These are phyloP conservation scores for Ceratobasidium sp. DNA, from an alignment of 1,284 basidiomycete species.

Conservation along the genomic window DNA sequence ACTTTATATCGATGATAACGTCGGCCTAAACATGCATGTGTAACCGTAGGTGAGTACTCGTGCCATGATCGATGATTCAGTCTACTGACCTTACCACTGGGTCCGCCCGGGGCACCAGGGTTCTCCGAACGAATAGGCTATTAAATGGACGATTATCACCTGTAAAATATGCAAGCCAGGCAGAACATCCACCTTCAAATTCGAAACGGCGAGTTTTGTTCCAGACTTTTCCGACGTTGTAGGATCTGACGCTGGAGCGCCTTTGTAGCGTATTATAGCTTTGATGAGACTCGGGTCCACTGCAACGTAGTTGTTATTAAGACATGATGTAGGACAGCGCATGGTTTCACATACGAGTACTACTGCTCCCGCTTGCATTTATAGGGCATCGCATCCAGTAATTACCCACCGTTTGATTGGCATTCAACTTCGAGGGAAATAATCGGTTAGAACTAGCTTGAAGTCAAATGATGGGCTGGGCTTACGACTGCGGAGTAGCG, in stretches of 20 bases:
- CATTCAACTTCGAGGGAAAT: background rate
- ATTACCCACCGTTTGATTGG: conserved; percentile 42
- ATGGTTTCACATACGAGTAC: background rate
- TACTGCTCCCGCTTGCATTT: conserved; percentile 34
- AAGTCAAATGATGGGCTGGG: background rate
- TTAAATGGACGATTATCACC: background rate
- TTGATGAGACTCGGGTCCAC: conserved; percentile 49
- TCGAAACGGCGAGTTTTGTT: conserved; percentile 42
- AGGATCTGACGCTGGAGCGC: conserved; percentile 53
- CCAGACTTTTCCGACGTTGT: conserved; percentile 50
- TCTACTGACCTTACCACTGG: conserved; percentile 10
- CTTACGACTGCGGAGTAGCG: conserved; percentile 46
- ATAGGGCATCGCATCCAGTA: conserved; percentile 49
- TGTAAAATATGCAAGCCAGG: background rate
- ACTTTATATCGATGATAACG: conserved; percentile 18
- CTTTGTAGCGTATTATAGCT: conserved; percentile 58
- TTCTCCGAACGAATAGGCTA: conserved; percentile 20
- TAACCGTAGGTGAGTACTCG: background rate
- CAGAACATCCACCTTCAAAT: background rate
- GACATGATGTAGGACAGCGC: background rate
- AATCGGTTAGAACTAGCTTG: background rate
- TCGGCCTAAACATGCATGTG: background rate
- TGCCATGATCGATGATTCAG: background rate
- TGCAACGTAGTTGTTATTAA: conserved; percentile 4
- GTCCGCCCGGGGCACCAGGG: conserved; percentile 35